These are phyloP conservation scores for Coemansia sp. DNA, from an alignment of 192 early-diverging fungal species.

Conservation along the genomic window DNA sequence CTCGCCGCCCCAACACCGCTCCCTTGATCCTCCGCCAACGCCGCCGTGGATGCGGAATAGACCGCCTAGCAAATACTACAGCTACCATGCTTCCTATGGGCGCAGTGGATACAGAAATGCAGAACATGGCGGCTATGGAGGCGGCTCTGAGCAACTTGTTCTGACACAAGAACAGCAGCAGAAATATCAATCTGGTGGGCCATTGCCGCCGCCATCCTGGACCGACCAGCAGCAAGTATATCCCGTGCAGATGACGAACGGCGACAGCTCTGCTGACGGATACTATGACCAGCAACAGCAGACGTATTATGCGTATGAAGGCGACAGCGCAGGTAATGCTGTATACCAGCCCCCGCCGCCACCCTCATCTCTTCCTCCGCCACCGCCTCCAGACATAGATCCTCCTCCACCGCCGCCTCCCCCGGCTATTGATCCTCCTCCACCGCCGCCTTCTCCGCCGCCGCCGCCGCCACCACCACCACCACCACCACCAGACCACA, in stretches of 20 bases:
- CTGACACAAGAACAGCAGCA: conserved; percentile 3
- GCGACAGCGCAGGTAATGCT: neutral
- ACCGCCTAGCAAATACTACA: conserved; percentile 26
- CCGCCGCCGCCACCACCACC: conserved; percentile 17
- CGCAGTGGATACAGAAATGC: neutral
- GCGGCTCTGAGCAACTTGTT: conserved; percentile 6
- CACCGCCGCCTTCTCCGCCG: conserved; percentile 14
- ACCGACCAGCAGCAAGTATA: conserved; percentile 1
- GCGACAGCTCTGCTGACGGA: neutral
- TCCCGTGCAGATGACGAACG: neutral
- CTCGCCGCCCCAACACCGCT: conserved; percentile 25
- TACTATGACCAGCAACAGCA: conserved; percentile 9
- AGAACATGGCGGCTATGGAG: neutral
- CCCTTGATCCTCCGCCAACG: conserved; percentile 27
- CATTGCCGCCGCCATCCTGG: neutral
- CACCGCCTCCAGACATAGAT: neutral
- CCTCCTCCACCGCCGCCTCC: conserved; percentile 10
- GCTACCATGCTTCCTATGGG: conserved; percentile 18
- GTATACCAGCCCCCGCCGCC: conserved; percentile 4
- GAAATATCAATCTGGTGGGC: neutral
- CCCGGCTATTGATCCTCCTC: conserved; percentile 13
- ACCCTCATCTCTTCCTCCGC: conserved; percentile 12
- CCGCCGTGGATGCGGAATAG: conserved; percentile 42
- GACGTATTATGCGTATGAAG: conserved; percentile 2
- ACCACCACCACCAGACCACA: conserved; percentile 6